phyloP scores from a whole-genome alignment of 2,329 filamentous ascomycete genomes.

The Sclerotiophoma versabilis region DNA sequence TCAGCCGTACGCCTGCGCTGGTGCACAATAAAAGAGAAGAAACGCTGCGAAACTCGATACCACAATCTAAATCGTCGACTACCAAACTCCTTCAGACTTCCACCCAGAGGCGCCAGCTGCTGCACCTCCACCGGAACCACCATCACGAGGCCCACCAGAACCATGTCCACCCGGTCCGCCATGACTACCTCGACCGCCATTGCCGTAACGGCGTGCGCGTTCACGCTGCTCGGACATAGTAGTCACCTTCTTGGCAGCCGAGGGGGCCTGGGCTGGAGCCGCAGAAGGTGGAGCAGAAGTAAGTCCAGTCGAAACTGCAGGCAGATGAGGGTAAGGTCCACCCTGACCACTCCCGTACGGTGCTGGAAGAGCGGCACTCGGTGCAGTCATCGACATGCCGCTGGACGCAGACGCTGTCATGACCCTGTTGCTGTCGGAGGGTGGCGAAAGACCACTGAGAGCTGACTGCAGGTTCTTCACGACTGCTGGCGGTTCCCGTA shows the following conservation, averaged over 20 bases:
- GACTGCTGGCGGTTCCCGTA: not conserved
- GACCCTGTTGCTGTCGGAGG: no score
- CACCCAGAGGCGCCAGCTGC: not conserved
- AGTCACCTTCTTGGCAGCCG: not conserved
- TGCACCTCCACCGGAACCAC: not conserved
- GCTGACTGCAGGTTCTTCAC: conserved; percentile 1
- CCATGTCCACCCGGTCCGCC: no score
- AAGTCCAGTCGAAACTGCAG: not conserved
- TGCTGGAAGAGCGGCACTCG: not conserved
- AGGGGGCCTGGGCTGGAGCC: not conserved
- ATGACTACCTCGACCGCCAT: no score
- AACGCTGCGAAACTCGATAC: no score
- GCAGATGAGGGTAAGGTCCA: not conserved
- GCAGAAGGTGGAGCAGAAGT: not conserved
- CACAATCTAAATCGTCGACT: no score
- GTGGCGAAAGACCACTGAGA: not conserved
- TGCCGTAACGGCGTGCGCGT: not conserved
- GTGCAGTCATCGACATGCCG: not conserved
- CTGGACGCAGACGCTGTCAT: not conserved
- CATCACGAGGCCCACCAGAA: not conserved
- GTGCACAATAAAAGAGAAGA: no score
- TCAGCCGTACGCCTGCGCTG: no score
- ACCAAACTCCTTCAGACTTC: not conserved
- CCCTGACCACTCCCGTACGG: not conserved
- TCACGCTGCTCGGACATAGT: not conserved